Percentiles rank a stretch among this genome's conserved stretches.
These are phyloP conservation scores for Acrodontium crateriforme DNA, from an alignment of 2,329 filamentous ascomycete species.

Conservation along the genomic window DNA sequence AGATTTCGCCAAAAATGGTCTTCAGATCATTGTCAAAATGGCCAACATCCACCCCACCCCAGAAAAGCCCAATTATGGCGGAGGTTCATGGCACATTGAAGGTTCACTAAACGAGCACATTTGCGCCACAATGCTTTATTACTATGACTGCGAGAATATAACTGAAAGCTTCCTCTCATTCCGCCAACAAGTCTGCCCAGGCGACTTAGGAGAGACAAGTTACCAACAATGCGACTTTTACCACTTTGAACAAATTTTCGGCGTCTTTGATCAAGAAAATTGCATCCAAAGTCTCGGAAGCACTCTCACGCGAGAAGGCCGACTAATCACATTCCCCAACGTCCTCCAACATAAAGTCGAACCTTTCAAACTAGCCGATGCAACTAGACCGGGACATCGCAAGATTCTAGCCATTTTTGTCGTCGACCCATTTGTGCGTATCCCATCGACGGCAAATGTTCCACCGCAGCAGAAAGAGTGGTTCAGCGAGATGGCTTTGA, in stretches of 20 bases:
- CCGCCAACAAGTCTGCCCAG: slow-evolving; percentile 25
- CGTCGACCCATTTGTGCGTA: slow-evolving; percentile 39
- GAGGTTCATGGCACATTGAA: slow-evolving; percentile 42
- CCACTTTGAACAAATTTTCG: slow-evolving; percentile 14
- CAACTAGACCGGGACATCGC: slow-evolving; percentile 38
- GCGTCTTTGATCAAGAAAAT: slow-evolving; percentile 15
- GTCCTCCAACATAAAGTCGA: slow-evolving; percentile 38
- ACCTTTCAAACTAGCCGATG: slow-evolving; percentile 37
- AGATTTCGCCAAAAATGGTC: slow-evolving; percentile 29
- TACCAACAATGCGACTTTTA: slow-evolving; percentile 9
- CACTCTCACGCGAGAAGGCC: slow-evolving; percentile 33
- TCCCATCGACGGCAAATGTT: slow-evolving; percentile 39
- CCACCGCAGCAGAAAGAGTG: slow-evolving; percentile 38
- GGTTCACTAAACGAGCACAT: slow-evolving; percentile 47
- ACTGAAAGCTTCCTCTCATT: slow-evolving; percentile 39
- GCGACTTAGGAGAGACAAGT: slow-evolving; percentile 3
- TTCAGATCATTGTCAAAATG: slow-evolving; percentile 53
- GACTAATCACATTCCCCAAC: slow-evolving; percentile 44
- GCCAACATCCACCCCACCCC: slow-evolving; percentile 46
- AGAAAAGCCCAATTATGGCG: slow-evolving; percentile 39
- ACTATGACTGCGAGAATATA: slow-evolving; percentile 48
- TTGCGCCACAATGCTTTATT: slow-evolving; percentile 48
- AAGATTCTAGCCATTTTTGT: slow-evolving; percentile 46
- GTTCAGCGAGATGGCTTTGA: slow-evolving; percentile 18
- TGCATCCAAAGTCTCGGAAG: slow-evolving; percentile 34